Evolutionary conservation across 202 grass and related monocot genomes (phyloP).

Genomic region (Zoysia matrella): DNA sequence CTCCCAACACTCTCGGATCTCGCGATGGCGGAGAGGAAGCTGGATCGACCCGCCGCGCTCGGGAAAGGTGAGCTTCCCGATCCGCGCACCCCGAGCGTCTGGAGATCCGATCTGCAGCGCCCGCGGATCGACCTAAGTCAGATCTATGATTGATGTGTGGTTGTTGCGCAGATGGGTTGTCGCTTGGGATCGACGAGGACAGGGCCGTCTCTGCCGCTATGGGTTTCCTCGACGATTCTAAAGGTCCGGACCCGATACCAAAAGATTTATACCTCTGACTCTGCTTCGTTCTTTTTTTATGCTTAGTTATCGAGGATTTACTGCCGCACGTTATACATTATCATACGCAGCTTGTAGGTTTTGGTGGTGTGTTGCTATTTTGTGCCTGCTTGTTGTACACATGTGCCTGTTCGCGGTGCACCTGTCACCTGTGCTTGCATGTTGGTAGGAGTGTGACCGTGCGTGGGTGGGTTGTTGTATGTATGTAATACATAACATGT

Average conservation of each 20-base stretch:
- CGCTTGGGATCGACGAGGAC: no score
- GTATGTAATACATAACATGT: constrained; percentile 5
- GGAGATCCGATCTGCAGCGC: not conserved
- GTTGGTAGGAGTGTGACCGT: constrained; percentile 20
- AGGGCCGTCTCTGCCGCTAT: no score
- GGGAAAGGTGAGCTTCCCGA: no score
- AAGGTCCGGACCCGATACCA: constrained; percentile 46
- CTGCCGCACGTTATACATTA: not conserved
- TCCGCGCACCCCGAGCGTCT: no score
- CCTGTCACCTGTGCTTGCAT: not conserved
- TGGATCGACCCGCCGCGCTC: no score
- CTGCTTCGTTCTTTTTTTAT: not conserved
- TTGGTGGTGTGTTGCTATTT: constrained; percentile 17
- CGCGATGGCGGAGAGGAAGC: no score
- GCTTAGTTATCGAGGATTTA: constrained; percentile 12
- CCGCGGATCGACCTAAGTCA: no score
- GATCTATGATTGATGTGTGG: no score
- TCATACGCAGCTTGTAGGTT: not conserved
- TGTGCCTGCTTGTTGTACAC: not conserved
- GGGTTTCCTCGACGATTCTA: constrained; percentile 13
- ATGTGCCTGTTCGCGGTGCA: not conserved
- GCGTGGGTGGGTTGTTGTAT: constrained; percentile 1
- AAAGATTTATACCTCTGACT: not conserved
- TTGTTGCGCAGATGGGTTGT: no score
- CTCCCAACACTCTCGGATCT: no score